Evolutionary conservation across 257 asterid species (phyloP), one percentile per base, ranked within the genome.

Genomic region (Jacaranda copaia): DNA sequence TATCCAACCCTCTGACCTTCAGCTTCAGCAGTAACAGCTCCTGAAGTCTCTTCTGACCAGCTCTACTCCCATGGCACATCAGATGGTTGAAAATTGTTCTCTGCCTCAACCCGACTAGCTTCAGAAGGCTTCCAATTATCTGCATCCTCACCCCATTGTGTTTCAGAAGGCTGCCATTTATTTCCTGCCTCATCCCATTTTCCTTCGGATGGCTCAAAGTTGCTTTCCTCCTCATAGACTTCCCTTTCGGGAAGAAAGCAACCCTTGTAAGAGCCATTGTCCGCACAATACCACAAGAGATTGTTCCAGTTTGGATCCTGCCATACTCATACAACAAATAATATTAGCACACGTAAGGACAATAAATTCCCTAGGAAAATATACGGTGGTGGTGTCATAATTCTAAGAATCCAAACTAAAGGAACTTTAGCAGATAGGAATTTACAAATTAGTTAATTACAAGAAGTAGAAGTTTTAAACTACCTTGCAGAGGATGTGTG

Each of bases 401-500:
- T 40, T 68, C 46, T 5, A 8, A 56, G 40, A 14, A 69, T 42
- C 9, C 36, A 70, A 70, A 70, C 8, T 49, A 74, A 53, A 53
- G 43, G 32, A 73, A 67, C 19, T 51, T n/a, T 11, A 25, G 39
- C 18, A 25, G 32, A 25, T 25, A 2, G 32, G 32, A 25, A 25
- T 25, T 40, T 40, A 40, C 45, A 40, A 40, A 40, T 40, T 40
- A 45, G 76, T 66, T 55, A 4, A 36, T 68, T 46, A 84, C 46
- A 71, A 14, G n/a, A 9, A 62, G 68, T 46, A 48, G 58, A 55
- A 14, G 52, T 71, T 55, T 18, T 51, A 36, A 59, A 5, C 40
- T 88, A 96, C 99, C 99, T 91, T 86, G 87, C 92, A 91, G 68
- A 96, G 88, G 83, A 96, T 96, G 81, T 96, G 99, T n/a, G 98